Evolutionary conservation across 148 eudicot genomes (phyloP).

Genomic region (Talinum fruticosum): DNA sequence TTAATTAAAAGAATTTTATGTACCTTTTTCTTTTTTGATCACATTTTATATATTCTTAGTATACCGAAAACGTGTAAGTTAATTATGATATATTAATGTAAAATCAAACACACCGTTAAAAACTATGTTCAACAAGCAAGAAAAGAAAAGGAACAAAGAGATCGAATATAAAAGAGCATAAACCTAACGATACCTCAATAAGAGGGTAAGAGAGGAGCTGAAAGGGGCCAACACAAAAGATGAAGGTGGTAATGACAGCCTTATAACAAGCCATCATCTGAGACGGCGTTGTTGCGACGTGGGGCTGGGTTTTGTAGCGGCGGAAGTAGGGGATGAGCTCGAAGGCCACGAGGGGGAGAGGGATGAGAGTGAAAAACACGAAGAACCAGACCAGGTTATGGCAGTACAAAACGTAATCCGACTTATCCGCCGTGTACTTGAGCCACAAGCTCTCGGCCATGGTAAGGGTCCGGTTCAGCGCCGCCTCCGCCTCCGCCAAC

Average conservation of each 20-base stretch:
- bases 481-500: constrained; percentile 47
- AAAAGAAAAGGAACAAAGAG: no score
- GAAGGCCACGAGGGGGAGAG: constrained; percentile 43
- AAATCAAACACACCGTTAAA: no score
- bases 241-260: constrained; percentile 65
- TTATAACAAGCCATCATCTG: constrained; percentile 53
- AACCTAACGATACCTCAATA: constrained; percentile 39
- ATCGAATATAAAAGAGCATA: neutral
- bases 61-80: no score
- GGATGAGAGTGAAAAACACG: constrained; percentile 51
- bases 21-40: no score
- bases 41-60: no score
- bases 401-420: constrained; percentile 72
- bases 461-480: constrained; percentile 55
- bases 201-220: constrained; percentile 75
- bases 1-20: no score
- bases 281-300: constrained; percentile 40
- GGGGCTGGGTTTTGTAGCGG: constrained; percentile 74
- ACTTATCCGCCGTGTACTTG: constrained; percentile 68
- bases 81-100: no score
- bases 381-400: constrained; percentile 78
- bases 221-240: constrained; percentile 69
- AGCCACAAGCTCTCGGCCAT: constrained; percentile 61
- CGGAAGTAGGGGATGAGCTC: constrained; percentile 39
- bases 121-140: no score